Percentiles rank a stretch among this genome's conserved stretches.
phyloP scores from a whole-genome alignment of 768 basidiomycete genomes.

The Calocybe cyanea region DNA sequence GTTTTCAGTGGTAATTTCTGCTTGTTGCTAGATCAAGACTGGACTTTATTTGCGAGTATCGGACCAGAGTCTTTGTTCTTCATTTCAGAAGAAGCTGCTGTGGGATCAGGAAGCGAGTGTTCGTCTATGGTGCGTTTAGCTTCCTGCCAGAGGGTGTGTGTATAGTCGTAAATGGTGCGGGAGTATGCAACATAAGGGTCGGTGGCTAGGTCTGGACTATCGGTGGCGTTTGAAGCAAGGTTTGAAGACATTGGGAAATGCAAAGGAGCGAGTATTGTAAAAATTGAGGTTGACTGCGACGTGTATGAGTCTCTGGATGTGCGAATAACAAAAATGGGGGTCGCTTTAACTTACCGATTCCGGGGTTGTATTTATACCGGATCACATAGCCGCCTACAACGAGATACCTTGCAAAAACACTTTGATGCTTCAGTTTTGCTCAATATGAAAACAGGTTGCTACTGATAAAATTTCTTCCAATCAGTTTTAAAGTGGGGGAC shows the following conservation, averaged over 20 bases:
- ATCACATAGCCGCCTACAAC: constrained; percentile 18
- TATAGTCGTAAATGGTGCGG: constrained; percentile 63
- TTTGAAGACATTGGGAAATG: constrained; percentile 13
- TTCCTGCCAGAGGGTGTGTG: constrained; percentile 63
- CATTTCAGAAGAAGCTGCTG: not conserved
- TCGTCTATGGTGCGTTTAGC: constrained; percentile 58
- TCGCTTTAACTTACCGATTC: constrained; percentile 8
- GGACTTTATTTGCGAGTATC: not conserved
- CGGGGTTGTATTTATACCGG: constrained; percentile 14
- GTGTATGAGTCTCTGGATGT: constrained; percentile 9
- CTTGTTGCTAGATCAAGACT: not conserved
- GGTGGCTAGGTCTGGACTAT: constrained; percentile 17
- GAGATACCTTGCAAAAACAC: not conserved
- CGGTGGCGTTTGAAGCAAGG: constrained; percentile 9
- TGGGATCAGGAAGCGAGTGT: constrained; percentile 4
- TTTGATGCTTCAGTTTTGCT: no score
- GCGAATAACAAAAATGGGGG: constrained; percentile 5
- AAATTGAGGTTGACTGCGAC: constrained; percentile 9
- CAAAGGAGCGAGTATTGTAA: constrained; percentile 12
- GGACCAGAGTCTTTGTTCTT: not conserved
- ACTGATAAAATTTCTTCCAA: no score
- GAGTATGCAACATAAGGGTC: constrained; percentile 54
- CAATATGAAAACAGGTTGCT: no score
- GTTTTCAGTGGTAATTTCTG: no score
- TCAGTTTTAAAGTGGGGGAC: not conserved